Percentiles rank a stretch among this genome's conserved stretches.
These are phyloP conservation scores for Scolecobasidium constrictum DNA, from an alignment of 2,329 filamentous ascomycete genomes.

Conservation along the genomic window DNA sequence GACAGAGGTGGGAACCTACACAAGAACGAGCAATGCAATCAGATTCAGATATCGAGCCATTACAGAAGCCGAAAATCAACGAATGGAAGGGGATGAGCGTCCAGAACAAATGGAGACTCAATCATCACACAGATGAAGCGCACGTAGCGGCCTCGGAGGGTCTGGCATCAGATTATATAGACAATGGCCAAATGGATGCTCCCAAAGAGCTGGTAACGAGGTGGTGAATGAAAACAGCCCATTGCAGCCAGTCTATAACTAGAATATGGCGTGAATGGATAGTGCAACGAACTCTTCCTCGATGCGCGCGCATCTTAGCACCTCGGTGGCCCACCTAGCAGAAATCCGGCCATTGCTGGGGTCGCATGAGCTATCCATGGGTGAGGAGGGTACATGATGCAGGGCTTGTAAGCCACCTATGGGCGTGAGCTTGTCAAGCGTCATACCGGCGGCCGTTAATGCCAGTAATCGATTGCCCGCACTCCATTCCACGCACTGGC, in stretches of 20 bases:
- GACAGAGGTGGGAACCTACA: background rate
- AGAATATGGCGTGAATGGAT: constrained; percentile 8
- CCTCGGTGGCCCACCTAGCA: constrained; percentile 3
- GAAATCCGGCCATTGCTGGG: constrained; percentile 5
- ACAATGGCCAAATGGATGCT: constrained; percentile 3
- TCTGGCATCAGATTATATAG: constrained; percentile 8
- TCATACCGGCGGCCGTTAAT: background rate
- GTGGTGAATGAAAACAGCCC: constrained; percentile 9
- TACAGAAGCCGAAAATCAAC: constrained; percentile 6
- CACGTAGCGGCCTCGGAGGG: background rate
- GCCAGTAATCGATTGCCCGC: background rate
- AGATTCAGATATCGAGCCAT: constrained; percentile 5
- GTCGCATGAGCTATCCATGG: constrained; percentile 1
- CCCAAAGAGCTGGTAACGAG: constrained; percentile 8
- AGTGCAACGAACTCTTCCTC: constrained; percentile 4
- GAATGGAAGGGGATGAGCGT: constrained; percentile 8
- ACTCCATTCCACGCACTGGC: background rate
- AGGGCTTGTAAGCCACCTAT: background rate
- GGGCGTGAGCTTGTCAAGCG: background rate
- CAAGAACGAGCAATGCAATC: constrained; percentile 4
- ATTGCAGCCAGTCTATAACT: constrained; percentile 6
- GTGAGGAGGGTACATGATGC: background rate
- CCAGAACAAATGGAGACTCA: constrained; percentile 7
- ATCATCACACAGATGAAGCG: constrained; percentile 8
- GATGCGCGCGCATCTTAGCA: constrained; percentile 6